phyloP scores from a whole-genome alignment of 2,329 filamentous ascomycete genomes.

The Saccharata proteae region DNA sequence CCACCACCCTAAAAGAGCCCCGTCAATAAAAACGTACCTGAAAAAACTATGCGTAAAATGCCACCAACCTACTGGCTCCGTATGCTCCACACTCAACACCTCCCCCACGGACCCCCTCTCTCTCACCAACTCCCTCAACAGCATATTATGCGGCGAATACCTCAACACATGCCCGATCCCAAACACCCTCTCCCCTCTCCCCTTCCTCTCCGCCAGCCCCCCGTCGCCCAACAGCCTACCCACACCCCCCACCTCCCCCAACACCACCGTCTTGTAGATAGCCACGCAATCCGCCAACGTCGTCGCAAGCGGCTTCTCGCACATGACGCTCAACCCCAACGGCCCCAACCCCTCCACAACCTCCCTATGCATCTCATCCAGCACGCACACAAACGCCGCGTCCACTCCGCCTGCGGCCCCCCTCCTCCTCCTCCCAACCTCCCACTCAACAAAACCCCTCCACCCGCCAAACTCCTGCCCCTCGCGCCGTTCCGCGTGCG shows the following conservation, averaged over 20 bases:
- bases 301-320: conserved; percentile 87
- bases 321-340: conserved; percentile 68
- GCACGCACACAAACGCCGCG: conserved; percentile 58
- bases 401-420: conserved; percentile 28
- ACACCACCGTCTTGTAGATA: conserved; percentile 56
- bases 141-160: conserved; percentile 85
- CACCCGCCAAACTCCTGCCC: conserved; percentile 64
- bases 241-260: conserved; percentile 10
- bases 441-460: conserved; percentile 64
- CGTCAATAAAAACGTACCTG: background rate
- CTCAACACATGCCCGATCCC: conserved; percentile 88
- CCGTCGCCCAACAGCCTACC: conserved; percentile 16
- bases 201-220: conserved; percentile 15
- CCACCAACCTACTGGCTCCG: conserved; percentile 92
- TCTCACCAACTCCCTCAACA: conserved; percentile 66
- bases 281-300: conserved; percentile 64
- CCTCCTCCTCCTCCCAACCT: conserved; percentile 47
- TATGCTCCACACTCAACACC: conserved; percentile 75
- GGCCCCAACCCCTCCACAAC: conserved; percentile 64
- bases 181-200: conserved; percentile 45
- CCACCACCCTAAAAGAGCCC: conserved; percentile 65
- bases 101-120: conserved; percentile 70
- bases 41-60: conserved; percentile 47
- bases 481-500: conserved; percentile 25
- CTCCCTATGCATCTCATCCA: conserved; percentile 80